Evolutionary conservation across 805 yeast genomes (phyloP), one percentile per base, ranked within the genome.

Genomic region (Sugiyamaella smithiae): DNA sequence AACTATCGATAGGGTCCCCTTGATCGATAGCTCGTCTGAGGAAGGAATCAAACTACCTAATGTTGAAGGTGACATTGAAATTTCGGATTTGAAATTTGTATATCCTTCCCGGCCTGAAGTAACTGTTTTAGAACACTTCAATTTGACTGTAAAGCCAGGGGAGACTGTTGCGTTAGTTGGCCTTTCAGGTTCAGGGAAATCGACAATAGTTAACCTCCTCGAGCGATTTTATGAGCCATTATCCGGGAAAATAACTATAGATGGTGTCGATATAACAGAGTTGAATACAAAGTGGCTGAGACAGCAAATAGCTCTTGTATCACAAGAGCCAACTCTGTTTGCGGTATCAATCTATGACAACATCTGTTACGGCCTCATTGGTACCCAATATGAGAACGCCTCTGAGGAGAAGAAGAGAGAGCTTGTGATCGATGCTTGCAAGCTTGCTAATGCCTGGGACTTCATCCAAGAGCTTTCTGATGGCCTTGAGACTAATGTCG

Each of bases 281-380:
- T 80, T 88, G 40, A 84, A 86, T 48, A 61, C 91, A 29, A 87
- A 82, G 51, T 80, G 90, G 45, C 73, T 91, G 43, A 77, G 98
- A 58, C 76, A 69, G 50, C 74, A 78, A 38, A 77, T 91, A 48
- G 96, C 97, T 43, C 85, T 88, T 25, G 98, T 91, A 2, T 96
- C 97, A 3, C 98, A 91, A 66, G 97, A 90, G 56, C 93, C 97
- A 0, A 95, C 96, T 2, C 69, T 91, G 40, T 91, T 91, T 70
- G 85, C 89, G 60, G 96, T 87, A 47, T 74, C 93, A 1, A 88
- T 91, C 40, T 71, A 82, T 61, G 97, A 91, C 60, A 91, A 91
- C 62, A 82, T 91, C 38, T 74, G 90, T 49, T 90, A 86, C 67
- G 98, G 98, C 14, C 70, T 88, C 40, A 70, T 76, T 25, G 86